These are phyloP conservation scores for Dryas drummondii DNA, from an alignment of 306 rosid genomes.

Conservation along the genomic window DNA sequence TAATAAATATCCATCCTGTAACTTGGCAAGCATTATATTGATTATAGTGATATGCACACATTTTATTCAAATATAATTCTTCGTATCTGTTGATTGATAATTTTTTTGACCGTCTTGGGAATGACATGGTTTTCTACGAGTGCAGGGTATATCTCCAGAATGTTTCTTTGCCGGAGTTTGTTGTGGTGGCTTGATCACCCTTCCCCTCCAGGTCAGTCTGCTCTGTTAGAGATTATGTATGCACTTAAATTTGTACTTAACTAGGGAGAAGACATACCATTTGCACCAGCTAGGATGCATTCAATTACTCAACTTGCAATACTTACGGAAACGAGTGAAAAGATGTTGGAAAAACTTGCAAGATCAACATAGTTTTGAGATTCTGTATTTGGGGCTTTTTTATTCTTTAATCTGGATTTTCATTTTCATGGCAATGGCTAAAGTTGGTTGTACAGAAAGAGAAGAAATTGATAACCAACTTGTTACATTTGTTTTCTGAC, in stretches of 20 bases:
- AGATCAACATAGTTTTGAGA: neutral
- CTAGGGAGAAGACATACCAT: neutral
- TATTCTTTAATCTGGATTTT: neutral
- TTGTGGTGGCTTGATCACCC: slow-evolving; percentile 63
- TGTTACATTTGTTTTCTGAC: neutral
- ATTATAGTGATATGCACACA: neutral
- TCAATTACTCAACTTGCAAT: neutral
- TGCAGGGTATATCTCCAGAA: slow-evolving; percentile 59
- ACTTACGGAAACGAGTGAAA: neutral
- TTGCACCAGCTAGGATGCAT: neutral
- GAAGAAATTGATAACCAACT: neutral
- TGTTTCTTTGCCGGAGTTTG: slow-evolving; percentile 70
- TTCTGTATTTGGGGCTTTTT: neutral
- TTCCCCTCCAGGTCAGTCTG: slow-evolving; percentile 52
- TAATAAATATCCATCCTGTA: neutral
- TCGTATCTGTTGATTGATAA: neutral
- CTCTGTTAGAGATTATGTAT: slow-evolving; percentile 4
- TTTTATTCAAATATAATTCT: neutral
- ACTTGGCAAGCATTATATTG: neutral
- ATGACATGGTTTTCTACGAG: slow-evolving; percentile 13
- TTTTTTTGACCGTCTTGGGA: neutral
- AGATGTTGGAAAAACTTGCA: neutral
- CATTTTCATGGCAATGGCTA: neutral
- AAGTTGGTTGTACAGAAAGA: neutral
- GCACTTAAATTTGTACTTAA: neutral